phyloP scores from a whole-genome alignment of 768 basidiomycete species.

The Macrocybe gigantea region DNA sequence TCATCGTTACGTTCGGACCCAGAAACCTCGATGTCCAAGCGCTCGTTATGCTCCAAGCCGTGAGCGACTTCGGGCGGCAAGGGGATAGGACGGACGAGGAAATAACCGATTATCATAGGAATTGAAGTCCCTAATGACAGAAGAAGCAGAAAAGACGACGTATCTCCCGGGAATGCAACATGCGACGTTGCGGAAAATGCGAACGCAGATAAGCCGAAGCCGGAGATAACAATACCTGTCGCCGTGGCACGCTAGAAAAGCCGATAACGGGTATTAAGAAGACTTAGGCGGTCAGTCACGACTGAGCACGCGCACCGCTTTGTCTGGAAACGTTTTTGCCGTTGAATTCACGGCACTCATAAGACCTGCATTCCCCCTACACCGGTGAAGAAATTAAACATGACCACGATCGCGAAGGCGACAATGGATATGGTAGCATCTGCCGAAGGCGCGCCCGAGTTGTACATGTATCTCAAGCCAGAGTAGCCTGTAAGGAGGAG shows the following conservation, averaged over 20 bases:
- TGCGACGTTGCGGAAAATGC: conserved; percentile 78
- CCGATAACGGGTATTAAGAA: neutral
- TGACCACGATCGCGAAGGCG: conserved; percentile 44
- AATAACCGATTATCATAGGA: conserved; percentile 75
- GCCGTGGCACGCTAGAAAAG: conserved; percentile 58
- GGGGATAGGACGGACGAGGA: conserved; percentile 68
- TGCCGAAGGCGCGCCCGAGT: conserved; percentile 37
- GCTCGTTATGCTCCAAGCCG: conserved; percentile 12
- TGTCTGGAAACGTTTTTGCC: conserved; percentile 77
- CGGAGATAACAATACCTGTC: conserved; percentile 76
- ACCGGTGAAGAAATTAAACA: conserved; percentile 71
- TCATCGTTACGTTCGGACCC: conserved; percentile 1
- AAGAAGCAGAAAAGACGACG: conserved; percentile 68
- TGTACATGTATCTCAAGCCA: conserved; percentile 66
- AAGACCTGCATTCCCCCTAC: conserved; percentile 68
- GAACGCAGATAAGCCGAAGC: conserved; percentile 90
- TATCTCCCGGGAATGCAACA: conserved; percentile 68
- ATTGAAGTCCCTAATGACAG: conserved; percentile 74
- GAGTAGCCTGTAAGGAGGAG: conserved; percentile 67
- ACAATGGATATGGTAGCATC: conserved; percentile 31
- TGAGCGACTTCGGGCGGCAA: neutral
- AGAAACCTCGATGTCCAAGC: too few relatives aligned
- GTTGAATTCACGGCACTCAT: conserved; percentile 71
- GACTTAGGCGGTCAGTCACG: neutral
- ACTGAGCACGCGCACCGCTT: conserved; percentile 39